These are phyloP conservation scores for Williopsis jadinii DNA, from an alignment of 1,139 yeast species.

Conservation along the genomic window DNA sequence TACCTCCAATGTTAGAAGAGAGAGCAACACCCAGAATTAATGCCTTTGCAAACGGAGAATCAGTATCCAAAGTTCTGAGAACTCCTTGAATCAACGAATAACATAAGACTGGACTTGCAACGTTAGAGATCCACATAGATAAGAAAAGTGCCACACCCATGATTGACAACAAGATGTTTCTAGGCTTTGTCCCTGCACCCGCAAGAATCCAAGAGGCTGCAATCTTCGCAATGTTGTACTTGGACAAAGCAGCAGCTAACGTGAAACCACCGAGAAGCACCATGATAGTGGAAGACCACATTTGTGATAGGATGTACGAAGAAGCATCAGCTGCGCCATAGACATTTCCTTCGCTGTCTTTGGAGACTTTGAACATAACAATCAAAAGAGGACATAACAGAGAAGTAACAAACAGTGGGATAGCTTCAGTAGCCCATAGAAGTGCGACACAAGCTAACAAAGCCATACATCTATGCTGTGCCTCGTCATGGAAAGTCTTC, in stretches of 20 bases:
- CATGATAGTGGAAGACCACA: slow-evolving; percentile 75
- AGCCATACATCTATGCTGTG: slow-evolving; percentile 63
- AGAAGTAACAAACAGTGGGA: slow-evolving; percentile 65
- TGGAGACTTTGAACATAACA: slow-evolving; percentile 49
- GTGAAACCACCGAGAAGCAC: slow-evolving; percentile 68
- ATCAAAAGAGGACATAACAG: slow-evolving; percentile 51
- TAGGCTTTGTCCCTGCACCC: slow-evolving; percentile 60
- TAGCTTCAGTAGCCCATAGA: slow-evolving; percentile 68
- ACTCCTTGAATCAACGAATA: slow-evolving; percentile 62
- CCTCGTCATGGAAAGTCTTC: slow-evolving; percentile 50
- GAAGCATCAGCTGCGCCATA: slow-evolving; percentile 52
- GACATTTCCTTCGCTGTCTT: slow-evolving; percentile 44
- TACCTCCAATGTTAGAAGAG: slow-evolving; percentile 68
- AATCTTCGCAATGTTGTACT: slow-evolving; percentile 62
- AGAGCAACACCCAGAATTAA: slow-evolving; percentile 66
- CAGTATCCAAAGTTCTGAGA: slow-evolving; percentile 54
- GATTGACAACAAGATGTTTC: slow-evolving; percentile 52
- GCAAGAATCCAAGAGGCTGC: slow-evolving; percentile 60
- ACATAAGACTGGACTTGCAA: slow-evolving; percentile 72
- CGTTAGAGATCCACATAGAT: slow-evolving; percentile 76
- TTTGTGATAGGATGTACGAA: slow-evolving; percentile 44
- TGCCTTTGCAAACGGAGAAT: slow-evolving; percentile 55
- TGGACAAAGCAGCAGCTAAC: slow-evolving; percentile 65
- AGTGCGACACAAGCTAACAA: slow-evolving; percentile 62
- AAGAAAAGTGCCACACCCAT: slow-evolving; percentile 65